Evolutionary conservation across 306 rosid genomes (phyloP).

Genomic region (Hippophae gyantsensis): DNA sequence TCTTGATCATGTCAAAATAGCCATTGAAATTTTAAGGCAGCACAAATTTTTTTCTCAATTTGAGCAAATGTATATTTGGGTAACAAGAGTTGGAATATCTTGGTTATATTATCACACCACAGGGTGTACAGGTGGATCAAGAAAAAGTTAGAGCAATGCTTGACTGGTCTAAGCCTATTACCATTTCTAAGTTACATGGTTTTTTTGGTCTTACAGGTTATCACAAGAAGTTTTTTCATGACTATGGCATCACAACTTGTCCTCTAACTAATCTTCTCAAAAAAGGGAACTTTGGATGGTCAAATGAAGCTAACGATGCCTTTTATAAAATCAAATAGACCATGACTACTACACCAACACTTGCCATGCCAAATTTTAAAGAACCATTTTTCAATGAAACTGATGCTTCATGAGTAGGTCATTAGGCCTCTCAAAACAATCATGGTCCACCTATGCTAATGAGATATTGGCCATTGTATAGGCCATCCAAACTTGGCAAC

Average conservation of each 20-base stretch:
- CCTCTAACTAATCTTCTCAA: not conserved
- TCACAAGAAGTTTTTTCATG: not conserved
- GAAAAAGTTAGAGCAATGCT: not conserved
- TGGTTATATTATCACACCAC: not conserved
- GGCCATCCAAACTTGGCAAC: not conserved
- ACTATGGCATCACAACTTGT: not conserved
- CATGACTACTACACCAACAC: not conserved
- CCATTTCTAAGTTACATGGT: not conserved
- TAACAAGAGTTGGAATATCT: not conserved
- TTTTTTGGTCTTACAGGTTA: not conserved
- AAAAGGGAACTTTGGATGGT: not conserved
- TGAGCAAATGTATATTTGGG: not conserved
- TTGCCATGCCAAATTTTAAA: not conserved
- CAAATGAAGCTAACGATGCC: not conserved
- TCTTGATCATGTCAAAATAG: not conserved
- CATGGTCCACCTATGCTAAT: not conserved
- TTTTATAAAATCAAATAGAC: not conserved
- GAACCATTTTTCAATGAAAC: not conserved
- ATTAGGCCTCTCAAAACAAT: not conserved
- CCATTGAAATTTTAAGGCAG: not conserved
- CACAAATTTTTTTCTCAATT: not conserved
- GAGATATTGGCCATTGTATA: slow-evolving; percentile 1
- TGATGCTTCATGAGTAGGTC: not conserved
- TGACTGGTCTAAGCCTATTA: not conserved
- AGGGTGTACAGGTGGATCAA: not conserved